Evolutionary conservation across 148 eudicot species (phyloP), one percentile per base, ranked within the genome.

Genomic region (Rhododendron williamsianum): DNA sequence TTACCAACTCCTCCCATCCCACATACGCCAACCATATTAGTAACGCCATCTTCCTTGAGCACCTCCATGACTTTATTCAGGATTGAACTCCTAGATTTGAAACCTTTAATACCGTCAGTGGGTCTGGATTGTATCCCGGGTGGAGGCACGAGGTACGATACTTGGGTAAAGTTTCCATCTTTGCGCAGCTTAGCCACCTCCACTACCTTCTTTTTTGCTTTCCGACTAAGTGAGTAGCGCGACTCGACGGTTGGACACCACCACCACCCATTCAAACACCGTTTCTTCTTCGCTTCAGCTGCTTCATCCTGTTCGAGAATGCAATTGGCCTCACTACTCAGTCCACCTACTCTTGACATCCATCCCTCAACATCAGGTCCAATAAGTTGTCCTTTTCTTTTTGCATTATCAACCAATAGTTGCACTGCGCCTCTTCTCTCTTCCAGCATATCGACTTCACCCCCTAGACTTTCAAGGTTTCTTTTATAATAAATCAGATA

Each of bases 51-150:
- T 36, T 84, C 87, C 35, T 38, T 76, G 7, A 87, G 71, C 48
- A 80, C 85, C 13, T 56, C 71, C 81, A 92, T 76, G 46, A 89
- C 84, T 33, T 84, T 54, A 25, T 74, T 78, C 83, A 87, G 63
- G 21, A 87, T 84, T 36, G 1, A 79, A 69, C n/a, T 89, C 10
- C 91, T 88, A 6, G 91, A 89, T 25, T 88, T 89, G 76, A 89
- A 88, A 52, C 72, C 89, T 27, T 46, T 78, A 23, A 74, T 33
- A 58, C 25, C 25, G 2, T 6, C 67, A 19, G 25, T 58, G 25
- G 67, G 67, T 58, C 67, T 58, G 16, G 76, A 71, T 71, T 71
- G 33, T 71, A 71, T 71, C 3, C 76, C 76, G 0, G 76, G 38
- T 30, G 76, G 36, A 71, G 76, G 18, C 36, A 13, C 6, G 4